Evolutionary conservation across 495 filamentous ascomycete species (phyloP).

Genomic region (Penicillium canescens): DNA sequence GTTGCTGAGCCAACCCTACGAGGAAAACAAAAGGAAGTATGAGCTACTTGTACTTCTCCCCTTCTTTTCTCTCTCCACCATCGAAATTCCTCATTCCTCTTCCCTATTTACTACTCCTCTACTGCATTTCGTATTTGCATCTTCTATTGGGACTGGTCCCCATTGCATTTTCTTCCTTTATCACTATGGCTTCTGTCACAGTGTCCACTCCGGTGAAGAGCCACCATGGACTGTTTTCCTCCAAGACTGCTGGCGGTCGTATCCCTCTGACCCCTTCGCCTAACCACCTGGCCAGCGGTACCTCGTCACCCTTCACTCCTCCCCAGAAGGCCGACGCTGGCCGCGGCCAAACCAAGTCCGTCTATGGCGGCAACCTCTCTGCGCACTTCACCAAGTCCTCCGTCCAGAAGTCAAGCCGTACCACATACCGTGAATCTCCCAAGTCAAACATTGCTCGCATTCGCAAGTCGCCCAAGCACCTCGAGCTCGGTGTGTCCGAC

Average conservation of each 20-base stretch:
- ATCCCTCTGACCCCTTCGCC: conserved; percentile 95
- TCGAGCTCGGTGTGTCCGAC: conserved; percentile 92
- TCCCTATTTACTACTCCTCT: conserved; percentile 18
- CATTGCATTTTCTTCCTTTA: conserved; percentile 15
- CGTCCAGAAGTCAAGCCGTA: conserved; percentile 9
- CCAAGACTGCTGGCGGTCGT: conserved; percentile 88
- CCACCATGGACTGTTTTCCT: conserved; percentile 89
- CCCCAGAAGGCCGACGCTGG: conserved; percentile 59
- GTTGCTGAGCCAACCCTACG: no score
- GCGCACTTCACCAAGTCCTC: conserved; percentile 70
- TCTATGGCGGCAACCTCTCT: conserved; percentile 72
- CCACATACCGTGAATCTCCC: conserved; percentile 67
- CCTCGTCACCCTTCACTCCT: conserved; percentile 78
- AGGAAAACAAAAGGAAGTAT: no score
- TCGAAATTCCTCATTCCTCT: conserved; percentile 24
- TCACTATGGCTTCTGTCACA: conserved; percentile 80
- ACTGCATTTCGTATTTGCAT: conserved; percentile 12
- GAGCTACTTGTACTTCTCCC: background rate
- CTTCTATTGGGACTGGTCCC: conserved; percentile 13
- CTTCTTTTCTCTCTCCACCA: conserved; percentile 20
- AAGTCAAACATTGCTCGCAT: conserved; percentile 90
- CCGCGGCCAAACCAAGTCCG: conserved; percentile 59
- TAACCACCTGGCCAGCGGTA: conserved; percentile 53
- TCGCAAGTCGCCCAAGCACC: conserved; percentile 67
- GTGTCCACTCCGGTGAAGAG: conserved; percentile 92